Conservation (phyloP, 2,329 filamentous ascomycete genomes). For the Zelopaecilomyces penicillatus region DNA sequence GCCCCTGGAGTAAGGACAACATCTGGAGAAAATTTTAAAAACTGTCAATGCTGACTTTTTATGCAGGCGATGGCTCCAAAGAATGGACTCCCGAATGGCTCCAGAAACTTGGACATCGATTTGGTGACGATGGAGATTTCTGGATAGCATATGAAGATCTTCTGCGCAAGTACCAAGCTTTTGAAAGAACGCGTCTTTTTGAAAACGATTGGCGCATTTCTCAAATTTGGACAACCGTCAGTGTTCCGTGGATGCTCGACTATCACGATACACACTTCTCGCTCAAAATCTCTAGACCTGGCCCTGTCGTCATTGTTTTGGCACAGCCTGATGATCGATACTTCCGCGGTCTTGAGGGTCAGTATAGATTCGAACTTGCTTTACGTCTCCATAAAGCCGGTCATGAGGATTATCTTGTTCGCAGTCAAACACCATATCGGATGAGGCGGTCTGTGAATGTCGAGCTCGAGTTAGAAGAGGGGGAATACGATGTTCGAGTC, state of each 20-base stretch:
- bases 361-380: conserved; percentile 45
- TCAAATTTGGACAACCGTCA: conserved; percentile 40
- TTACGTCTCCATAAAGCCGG: conserved; percentile 45
- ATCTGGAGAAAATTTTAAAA: neutral
- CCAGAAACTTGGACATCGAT: conserved; percentile 60
- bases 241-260: conserved; percentile 47
- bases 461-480: conserved; percentile 65
- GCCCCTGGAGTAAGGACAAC: conserved; percentile 53
- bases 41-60: conserved; percentile 10
- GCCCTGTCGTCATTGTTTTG: conserved; percentile 46
- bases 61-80: conserved; percentile 60
- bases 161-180: conserved; percentile 48
- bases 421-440: conserved; percentile 43
- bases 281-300: conserved; percentile 39
- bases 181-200: conserved; percentile 52
- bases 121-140: conserved; percentile 66
- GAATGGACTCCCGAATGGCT: conserved; percentile 80
- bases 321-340: conserved; percentile 51
- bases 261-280: conserved; percentile 47
- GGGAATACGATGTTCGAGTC: conserved; percentile 67
- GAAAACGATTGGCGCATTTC: conserved; percentile 44
- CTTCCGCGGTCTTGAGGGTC: conserved; percentile 47
- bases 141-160: conserved; percentile 54
- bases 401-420: conserved; percentile 45
- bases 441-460: conserved; percentile 70